Conservation (phyloP, 768 basidiomycete species). For the Gelatoporia subvermispora region DNA sequence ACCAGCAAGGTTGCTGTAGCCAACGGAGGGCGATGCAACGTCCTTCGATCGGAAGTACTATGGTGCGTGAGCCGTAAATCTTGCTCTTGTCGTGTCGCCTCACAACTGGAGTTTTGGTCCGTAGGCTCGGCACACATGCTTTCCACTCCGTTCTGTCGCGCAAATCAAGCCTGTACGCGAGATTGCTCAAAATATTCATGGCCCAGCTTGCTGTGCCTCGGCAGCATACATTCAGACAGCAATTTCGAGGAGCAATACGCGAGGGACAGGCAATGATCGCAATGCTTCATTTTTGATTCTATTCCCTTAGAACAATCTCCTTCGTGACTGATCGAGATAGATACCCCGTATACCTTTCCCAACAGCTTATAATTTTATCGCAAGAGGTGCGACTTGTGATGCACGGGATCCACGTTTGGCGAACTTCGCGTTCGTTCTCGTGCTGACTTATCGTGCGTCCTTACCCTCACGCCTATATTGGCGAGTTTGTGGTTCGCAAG, state of each 20-base stretch:
- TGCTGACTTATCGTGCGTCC: too few relatives aligned
- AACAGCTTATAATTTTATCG: too few relatives aligned
- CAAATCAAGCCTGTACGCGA: slow-evolving; percentile 44
- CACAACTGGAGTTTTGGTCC: neutral
- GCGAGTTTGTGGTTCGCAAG: too few relatives aligned
- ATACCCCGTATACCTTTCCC: too few relatives aligned
- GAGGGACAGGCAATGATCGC: slow-evolving; percentile 34
- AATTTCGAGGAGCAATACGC: slow-evolving; percentile 44
- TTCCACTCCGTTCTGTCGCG: slow-evolving; percentile 61
- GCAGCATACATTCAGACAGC: slow-evolving; percentile 36
- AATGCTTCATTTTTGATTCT: slow-evolving; percentile 19
- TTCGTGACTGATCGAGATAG: too few relatives aligned
- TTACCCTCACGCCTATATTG: too few relatives aligned
- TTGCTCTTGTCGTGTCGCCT: neutral
- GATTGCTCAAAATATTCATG: slow-evolving; percentile 43
- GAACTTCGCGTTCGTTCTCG: too few relatives aligned
- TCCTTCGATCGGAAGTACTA: slow-evolving; percentile 46
- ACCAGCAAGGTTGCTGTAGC: slow-evolving; percentile 34
- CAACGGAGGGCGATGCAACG: slow-evolving; percentile 34
- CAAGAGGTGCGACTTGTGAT: too few relatives aligned
- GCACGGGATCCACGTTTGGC: too few relatives aligned
- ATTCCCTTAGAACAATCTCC: neutral
- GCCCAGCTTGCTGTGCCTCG: slow-evolving; percentile 47
- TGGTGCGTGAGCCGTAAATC: slow-evolving; percentile 45
- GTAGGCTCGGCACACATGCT: slow-evolving; percentile 78